A percentile compares a stretch with the other conserved stretches of the same genome.
These are phyloP conservation scores for Domatiomyces globalis DNA, from an alignment of 2,329 filamentous ascomycete species.

Conservation along the genomic window DNA sequence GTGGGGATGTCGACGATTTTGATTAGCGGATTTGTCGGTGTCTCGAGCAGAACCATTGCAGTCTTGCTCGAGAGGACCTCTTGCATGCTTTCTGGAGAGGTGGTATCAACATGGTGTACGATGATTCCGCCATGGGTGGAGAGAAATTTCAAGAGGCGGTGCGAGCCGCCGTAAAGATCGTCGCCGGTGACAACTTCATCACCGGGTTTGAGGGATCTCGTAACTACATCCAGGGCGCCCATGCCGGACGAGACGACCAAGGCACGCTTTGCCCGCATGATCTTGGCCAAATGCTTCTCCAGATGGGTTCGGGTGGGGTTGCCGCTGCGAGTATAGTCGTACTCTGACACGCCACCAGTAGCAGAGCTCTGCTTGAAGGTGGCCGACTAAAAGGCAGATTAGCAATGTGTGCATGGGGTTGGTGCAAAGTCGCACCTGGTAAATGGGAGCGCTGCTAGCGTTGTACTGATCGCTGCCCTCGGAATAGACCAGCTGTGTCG, in stretches of 20 bases:
- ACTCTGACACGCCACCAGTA: conserved; percentile 62
- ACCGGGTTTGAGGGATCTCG: conserved; percentile 72
- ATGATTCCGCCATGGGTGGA: conserved; percentile 78
- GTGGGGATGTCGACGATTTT: conserved; percentile 87
- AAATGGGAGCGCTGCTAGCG: conserved; percentile 89
- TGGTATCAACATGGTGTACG: conserved; percentile 95
- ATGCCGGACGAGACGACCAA: conserved; percentile 93
- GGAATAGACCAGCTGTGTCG: conserved; percentile 92
- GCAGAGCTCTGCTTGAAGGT: conserved; percentile 84
- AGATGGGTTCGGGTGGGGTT: conserved; percentile 94
- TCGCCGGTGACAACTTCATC: conserved; percentile 97
- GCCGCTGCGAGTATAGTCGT: conserved; percentile 95
- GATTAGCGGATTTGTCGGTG: conserved; percentile 93
- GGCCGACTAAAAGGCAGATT: conserved; percentile 48
- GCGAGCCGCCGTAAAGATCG: conserved; percentile 89
- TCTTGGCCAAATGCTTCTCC: conserved; percentile 93
- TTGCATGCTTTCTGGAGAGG: conserved; percentile 55
- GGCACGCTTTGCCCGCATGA: conserved; percentile 87
- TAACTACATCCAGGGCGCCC: conserved; percentile 94
- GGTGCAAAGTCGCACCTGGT: conserved; percentile 45
- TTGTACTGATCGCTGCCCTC: conserved; percentile 96
- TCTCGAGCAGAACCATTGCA: conserved; percentile 89
- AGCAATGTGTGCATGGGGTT: not conserved
- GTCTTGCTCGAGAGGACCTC: conserved; percentile 64
- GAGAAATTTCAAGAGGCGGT: conserved; percentile 84